These are phyloP conservation scores for Epichloe brachyelytri DNA, from an alignment of 2,329 filamentous ascomycete genomes.

Conservation along the genomic window DNA sequence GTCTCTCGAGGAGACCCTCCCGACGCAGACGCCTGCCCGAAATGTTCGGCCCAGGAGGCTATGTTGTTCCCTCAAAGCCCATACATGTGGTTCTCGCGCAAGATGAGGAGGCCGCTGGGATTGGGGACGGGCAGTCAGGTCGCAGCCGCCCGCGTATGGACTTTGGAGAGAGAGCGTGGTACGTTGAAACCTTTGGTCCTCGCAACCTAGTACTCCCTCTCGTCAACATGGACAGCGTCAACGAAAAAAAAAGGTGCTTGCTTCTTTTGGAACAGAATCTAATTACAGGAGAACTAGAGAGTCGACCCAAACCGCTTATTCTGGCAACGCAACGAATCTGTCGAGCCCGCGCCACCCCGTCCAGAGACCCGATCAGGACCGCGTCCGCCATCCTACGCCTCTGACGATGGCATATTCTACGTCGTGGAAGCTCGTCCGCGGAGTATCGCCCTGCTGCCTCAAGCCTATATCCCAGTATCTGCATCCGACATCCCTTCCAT, in stretches of 20 bases:
- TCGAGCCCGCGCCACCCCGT: conserved; percentile 11
- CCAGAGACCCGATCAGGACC: conserved; percentile 16
- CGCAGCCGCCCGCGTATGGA: conserved; percentile 72
- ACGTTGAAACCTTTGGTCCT: conserved; percentile 24
- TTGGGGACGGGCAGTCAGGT: conserved; percentile 42
- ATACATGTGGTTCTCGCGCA: conserved; percentile 64
- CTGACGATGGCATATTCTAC: conserved; percentile 63
- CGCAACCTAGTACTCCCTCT: not conserved
- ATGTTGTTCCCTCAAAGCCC: conserved; percentile 56
- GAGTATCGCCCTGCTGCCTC: conserved; percentile 40
- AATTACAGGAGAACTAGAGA: conserved; percentile 30
- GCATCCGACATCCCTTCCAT: not conserved
- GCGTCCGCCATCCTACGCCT: conserved; percentile 63
- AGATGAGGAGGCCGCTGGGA: conserved; percentile 56
- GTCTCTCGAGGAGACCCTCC: conserved; percentile 34
- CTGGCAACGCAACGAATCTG: conserved; percentile 55
- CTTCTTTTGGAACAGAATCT: not conserved
- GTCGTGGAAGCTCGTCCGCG: conserved; percentile 54
- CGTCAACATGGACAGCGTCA: too few relatives aligned
- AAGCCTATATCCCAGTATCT: not conserved
- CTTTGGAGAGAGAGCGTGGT: conserved; percentile 74
- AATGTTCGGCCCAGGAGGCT: conserved; percentile 46
- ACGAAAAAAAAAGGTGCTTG: not conserved
- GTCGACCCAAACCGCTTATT: conserved; percentile 72
- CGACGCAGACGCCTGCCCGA: conserved; percentile 19